Conservation (phyloP, 495 filamentous ascomycete genomes). For the Neurospora pannonica region DNA sequence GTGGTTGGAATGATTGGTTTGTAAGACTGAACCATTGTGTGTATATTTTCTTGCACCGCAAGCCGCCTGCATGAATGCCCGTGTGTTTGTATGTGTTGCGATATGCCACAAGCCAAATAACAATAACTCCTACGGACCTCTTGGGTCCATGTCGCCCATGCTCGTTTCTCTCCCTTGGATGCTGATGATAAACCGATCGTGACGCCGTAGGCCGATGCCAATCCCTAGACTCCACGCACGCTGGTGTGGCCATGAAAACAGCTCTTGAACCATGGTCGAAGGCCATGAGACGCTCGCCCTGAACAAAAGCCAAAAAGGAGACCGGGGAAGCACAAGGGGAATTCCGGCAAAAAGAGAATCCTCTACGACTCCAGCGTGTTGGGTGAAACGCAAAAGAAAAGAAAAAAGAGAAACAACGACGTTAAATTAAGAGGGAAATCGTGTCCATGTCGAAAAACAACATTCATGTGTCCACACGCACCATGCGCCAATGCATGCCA, state of each 20-base stretch:
- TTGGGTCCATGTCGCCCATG: not conserved
- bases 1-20: not conserved
- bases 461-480: conserved; percentile 6
- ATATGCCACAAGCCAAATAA: not conserved
- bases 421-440: conserved; percentile 11
- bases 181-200: conserved; percentile 1
- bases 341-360: conserved; percentile 4
- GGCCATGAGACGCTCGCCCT: conserved; percentile 16
- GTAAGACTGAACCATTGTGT: not conserved
- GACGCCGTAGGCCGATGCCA: conserved; percentile 1
- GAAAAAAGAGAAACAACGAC: conserved; percentile 10
- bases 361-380: conserved; percentile 13
- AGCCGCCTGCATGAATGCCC: not conserved
- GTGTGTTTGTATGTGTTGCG: not conserved
- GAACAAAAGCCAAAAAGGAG: conserved; percentile 5
- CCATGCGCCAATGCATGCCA: conserved; percentile 13
- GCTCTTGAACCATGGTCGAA: conserved; percentile 11
- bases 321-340: conserved; percentile 9
- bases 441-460: conserved; percentile 7
- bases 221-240: not conserved
- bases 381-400: not conserved
- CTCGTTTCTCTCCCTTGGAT: not conserved
- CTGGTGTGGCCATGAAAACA: not conserved
- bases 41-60: not conserved
- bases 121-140: not conserved